Conservation (phyloP, 2,329 filamentous ascomycete species). For the Dactylella cylindrospora region DNA sequence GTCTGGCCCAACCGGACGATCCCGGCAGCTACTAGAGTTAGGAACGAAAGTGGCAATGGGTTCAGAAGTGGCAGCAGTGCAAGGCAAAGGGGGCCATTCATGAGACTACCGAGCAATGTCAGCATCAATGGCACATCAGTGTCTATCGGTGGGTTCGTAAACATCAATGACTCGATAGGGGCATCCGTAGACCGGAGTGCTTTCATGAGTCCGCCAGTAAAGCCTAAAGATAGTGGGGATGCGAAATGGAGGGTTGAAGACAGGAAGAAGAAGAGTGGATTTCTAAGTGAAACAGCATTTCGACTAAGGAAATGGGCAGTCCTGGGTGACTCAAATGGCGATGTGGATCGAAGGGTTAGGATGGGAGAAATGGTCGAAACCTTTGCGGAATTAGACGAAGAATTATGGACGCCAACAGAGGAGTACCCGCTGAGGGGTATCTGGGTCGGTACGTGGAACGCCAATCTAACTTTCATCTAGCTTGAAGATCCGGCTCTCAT, state of each 20-base stretch:
- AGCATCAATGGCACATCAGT: slow-evolving; percentile 31
- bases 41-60: slow-evolving; percentile 30
- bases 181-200: slow-evolving; percentile 29
- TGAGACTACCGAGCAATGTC: slow-evolving; percentile 25
- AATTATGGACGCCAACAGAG: slow-evolving; percentile 75
- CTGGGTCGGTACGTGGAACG: slow-evolving; percentile 66
- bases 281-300: slow-evolving; percentile 13
- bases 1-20: slow-evolving; percentile 47
- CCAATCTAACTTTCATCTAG: not conserved
- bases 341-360: slow-evolving; percentile 22
- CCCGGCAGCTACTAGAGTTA: slow-evolving; percentile 42
- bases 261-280: slow-evolving; percentile 15
- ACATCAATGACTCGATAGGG: slow-evolving; percentile 9
- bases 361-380: slow-evolving; percentile 54
- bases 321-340: slow-evolving; percentile 8
- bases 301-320: slow-evolving; percentile 33
- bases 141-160: slow-evolving; percentile 11
- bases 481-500: not conserved
- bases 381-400: slow-evolving; percentile 69
- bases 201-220: slow-evolving; percentile 6
- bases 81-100: slow-evolving; percentile 26
- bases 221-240: not conserved
- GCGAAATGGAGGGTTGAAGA: slow-evolving; percentile 22
- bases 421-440: slow-evolving; percentile 85
- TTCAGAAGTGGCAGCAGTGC: slow-evolving; percentile 13